These are phyloP conservation scores for Fraxinus nigra DNA, from an alignment of 305 asterid genomes.

Conservation along the genomic window DNA sequence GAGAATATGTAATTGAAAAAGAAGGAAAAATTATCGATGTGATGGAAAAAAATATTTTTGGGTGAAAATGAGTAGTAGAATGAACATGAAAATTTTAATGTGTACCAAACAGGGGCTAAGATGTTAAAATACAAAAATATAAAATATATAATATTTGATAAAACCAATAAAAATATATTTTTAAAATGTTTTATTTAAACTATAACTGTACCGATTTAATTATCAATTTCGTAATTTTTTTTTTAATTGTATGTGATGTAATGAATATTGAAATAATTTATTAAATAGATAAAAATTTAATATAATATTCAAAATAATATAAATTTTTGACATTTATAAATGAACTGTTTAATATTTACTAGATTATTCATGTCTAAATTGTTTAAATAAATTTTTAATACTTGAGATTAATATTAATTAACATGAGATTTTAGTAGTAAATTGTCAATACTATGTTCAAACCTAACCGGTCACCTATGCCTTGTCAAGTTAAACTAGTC, in stretches of 20 bases:
- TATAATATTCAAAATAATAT: neutral
- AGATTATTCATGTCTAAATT: neutral
- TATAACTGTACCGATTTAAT: neutral
- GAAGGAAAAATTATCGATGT: too few relatives aligned
- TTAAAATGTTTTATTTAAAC: neutral
- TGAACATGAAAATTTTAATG: too few relatives aligned
- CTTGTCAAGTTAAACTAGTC: neutral
- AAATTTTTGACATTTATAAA: neutral
- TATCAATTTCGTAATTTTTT: neutral
- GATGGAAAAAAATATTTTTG: too few relatives aligned
- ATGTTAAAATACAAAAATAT: neutral
- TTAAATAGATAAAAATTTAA: neutral
- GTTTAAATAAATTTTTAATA: neutral
- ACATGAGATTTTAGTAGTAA: neutral
- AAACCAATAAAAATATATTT: neutral
- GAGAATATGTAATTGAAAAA: too few relatives aligned
- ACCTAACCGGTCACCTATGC: neutral
- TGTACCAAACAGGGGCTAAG: neutral
- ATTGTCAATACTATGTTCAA: neutral
- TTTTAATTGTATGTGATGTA: neutral
- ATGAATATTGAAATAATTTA: neutral
- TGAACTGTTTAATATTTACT: neutral
- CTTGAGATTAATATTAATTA: neutral
- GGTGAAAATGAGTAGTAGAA: too few relatives aligned
- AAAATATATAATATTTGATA: neutral